These are phyloP conservation scores for Nothomitra cinnamomea DNA, from an alignment of 2,329 filamentous ascomycete species.

Conservation along the genomic window DNA sequence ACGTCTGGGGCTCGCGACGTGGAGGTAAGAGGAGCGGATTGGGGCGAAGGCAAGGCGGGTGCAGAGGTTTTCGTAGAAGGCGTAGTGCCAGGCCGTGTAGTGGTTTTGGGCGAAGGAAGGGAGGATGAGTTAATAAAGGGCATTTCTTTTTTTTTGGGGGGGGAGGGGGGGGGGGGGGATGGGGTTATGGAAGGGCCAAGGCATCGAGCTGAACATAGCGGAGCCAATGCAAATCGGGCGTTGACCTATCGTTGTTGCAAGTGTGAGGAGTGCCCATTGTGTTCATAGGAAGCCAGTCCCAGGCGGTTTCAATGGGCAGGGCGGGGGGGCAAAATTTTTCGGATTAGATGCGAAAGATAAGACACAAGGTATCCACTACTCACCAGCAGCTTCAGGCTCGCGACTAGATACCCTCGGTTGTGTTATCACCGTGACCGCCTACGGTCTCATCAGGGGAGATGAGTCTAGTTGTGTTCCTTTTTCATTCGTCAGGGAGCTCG, in stretches of 20 bases:
- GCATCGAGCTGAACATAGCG: background rate
- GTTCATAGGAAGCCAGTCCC: background rate
- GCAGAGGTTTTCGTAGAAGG: slow-evolving; percentile 39
- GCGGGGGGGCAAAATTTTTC: no score
- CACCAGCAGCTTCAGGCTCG: background rate
- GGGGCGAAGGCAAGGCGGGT: slow-evolving; percentile 28
- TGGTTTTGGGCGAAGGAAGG: background rate
- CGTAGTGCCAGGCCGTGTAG: slow-evolving; percentile 14
- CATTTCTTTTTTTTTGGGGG: background rate
- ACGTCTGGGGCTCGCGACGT: slow-evolving; percentile 15
- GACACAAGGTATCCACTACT: no score
- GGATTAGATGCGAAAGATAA: no score
- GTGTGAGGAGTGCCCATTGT: slow-evolving; percentile 7
- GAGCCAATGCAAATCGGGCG: slow-evolving; percentile 7
- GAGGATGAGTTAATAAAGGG: background rate
- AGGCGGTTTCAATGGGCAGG: background rate
- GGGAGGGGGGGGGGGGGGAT: no score
- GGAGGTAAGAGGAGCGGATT: slow-evolving; percentile 28
- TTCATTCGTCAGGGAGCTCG: no score
- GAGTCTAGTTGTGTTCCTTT: background rate
- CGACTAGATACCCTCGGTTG: background rate
- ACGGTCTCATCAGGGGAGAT: background rate
- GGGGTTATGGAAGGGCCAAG: no score
- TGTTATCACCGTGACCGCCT: background rate
- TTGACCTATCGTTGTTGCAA: slow-evolving; percentile 2